A percentile compares a stretch with the other conserved stretches of the same genome.
These are phyloP conservation scores for Hymenoscyphus fraxineus DNA, from an alignment of 2,329 filamentous ascomycete genomes.

Conservation along the genomic window DNA sequence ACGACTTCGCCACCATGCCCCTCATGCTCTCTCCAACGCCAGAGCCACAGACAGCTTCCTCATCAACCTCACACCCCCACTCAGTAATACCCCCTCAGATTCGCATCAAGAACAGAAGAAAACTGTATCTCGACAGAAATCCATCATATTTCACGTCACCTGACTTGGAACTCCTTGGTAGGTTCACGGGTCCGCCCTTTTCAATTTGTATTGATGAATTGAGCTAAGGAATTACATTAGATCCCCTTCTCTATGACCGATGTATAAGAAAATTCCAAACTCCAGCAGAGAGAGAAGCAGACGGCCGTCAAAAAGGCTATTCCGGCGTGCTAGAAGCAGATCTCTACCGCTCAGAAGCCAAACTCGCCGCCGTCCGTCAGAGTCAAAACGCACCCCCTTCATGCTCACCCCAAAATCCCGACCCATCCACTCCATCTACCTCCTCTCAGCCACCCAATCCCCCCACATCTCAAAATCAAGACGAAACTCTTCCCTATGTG, in stretches of 20 bases:
- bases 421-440: constrained; percentile 5
- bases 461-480: constrained; percentile 9
- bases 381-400: not conserved
- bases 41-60: constrained; percentile 11
- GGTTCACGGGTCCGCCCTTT: constrained; percentile 3
- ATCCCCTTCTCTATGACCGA: constrained; percentile 36
- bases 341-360: constrained; percentile 35
- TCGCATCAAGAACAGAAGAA: constrained; percentile 34
- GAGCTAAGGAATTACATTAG: constrained; percentile 24
- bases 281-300: constrained; percentile 35
- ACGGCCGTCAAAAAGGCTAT: constrained; percentile 36
- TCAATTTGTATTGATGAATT: not conserved
- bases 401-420: not conserved
- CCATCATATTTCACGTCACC: constrained; percentile 35
- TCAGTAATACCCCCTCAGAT: constrained; percentile 22
- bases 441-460: constrained; percentile 9
- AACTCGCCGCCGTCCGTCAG: constrained; percentile 31
- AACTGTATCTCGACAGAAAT: constrained; percentile 35
- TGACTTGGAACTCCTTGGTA: constrained; percentile 35
- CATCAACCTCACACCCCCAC: constrained; percentile 5
- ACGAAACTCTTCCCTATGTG: constrained; percentile 23
- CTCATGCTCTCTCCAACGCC: constrained; percentile 20
- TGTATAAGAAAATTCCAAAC: constrained; percentile 35
- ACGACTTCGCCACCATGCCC: constrained; percentile 24
- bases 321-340: constrained; percentile 36